Percentiles rank a stretch among this genome's conserved stretches.
phyloP scores from a whole-genome alignment of 2,329 filamentous ascomycete genomes.

The Penicillium sp. region DNA sequence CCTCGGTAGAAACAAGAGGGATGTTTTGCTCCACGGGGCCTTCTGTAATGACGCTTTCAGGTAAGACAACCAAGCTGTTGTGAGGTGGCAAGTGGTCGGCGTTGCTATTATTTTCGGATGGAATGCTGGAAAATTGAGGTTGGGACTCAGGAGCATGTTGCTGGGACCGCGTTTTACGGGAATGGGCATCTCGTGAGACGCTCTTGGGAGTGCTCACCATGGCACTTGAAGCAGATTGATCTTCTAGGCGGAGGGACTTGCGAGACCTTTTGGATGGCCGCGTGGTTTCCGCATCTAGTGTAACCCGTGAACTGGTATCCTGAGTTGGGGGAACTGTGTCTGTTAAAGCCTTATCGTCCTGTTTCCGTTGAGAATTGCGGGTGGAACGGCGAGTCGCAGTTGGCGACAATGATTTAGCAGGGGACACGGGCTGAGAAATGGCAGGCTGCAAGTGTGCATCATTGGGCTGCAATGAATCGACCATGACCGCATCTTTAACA shows the following conservation, averaged over 20 bases:
- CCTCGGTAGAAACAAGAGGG: slow-evolving; percentile 14
- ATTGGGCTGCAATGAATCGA: slow-evolving; percentile 13
- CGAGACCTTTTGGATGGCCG: slow-evolving; percentile 30
- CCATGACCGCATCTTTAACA: slow-evolving; percentile 10
- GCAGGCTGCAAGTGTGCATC: slow-evolving; percentile 15
- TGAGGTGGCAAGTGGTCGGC: not conserved
- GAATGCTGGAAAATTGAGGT: slow-evolving; percentile 4
- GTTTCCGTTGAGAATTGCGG: slow-evolving; percentile 24
- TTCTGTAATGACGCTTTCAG: not conserved
- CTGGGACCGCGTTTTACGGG: slow-evolving; percentile 23
- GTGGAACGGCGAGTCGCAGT: slow-evolving; percentile 25
- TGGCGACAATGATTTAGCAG: slow-evolving; percentile 16
- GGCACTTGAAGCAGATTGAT: slow-evolving; percentile 15
- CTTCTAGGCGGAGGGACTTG: slow-evolving; percentile 32
- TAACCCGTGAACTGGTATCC: not conserved
- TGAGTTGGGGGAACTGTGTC: not conserved
- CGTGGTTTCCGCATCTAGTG: slow-evolving; percentile 11
- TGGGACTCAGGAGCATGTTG: slow-evolving; percentile 10
- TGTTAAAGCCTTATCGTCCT: not conserved
- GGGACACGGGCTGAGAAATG: slow-evolving; percentile 1
- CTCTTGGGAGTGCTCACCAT: slow-evolving; percentile 13
- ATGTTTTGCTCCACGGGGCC: not conserved
- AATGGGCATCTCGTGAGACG: slow-evolving; percentile 17
- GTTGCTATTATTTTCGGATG: not conserved
- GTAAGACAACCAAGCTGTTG: not conserved